Percentiles rank a stretch among this genome's conserved stretches.
Evolutionary conservation across 441 rosid species (phyloP).

Genomic region (Isatis lusitanica): DNA sequence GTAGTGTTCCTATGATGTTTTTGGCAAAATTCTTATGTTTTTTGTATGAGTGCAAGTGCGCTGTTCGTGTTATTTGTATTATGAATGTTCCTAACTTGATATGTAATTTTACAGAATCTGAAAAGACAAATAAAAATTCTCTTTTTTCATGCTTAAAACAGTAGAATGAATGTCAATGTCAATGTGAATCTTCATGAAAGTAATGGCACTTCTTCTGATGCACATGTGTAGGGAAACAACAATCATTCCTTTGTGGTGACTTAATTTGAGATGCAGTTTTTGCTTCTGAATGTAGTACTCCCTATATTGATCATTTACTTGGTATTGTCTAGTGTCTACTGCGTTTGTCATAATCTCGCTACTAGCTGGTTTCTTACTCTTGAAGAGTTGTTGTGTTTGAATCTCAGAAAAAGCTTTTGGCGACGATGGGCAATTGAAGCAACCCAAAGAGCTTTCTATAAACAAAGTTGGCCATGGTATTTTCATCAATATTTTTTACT

Average conservation of each 20-base stretch:
- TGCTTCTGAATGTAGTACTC: too few species aligned
- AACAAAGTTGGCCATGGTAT: slow-evolving; percentile 97
- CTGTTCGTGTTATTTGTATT: neutral
- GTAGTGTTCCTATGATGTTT: slow-evolving; percentile 1
- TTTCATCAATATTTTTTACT: neutral
- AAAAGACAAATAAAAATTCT: neutral
- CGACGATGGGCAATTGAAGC: slow-evolving; percentile 71
- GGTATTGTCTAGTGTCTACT: neutral
- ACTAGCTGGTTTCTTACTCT: neutral
- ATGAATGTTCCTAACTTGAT: neutral
- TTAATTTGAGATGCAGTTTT: neutral
- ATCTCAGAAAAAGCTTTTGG: slow-evolving; percentile 82
- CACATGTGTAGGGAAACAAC: neutral
- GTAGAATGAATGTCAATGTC: neutral
- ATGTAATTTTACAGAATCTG: neutral
- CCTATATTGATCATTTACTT: neutral
- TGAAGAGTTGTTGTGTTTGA: neutral
- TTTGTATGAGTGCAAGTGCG: neutral
- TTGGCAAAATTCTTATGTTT: neutral
- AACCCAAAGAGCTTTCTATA: slow-evolving; percentile 79
- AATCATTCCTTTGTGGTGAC: neutral
- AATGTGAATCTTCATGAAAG: neutral
- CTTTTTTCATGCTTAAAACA: neutral
- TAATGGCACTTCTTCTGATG: neutral
- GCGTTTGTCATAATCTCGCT: neutral